A percentile compares a stretch with the other conserved stretches of the same genome.
These are phyloP conservation scores for Apostasia ramifera DNA, from an alignment of 106 monocot species.

Conservation along the genomic window DNA sequence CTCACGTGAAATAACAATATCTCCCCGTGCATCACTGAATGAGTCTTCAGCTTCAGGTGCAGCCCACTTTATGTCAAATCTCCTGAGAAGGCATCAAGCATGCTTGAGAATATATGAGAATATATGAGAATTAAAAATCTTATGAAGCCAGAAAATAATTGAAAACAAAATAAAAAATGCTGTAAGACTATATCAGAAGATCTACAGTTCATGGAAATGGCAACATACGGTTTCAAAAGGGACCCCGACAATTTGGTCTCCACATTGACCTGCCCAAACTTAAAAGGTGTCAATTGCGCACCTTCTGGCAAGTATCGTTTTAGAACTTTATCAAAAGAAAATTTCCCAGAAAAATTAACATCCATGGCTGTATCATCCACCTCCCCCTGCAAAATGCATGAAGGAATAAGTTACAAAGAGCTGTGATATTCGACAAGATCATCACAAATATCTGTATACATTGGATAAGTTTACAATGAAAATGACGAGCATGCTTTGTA, in stretches of 20 bases:
- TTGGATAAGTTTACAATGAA: too few relatives aligned
- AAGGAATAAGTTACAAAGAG: slow-evolving; percentile 4
- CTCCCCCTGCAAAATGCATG: slow-evolving; percentile 55
- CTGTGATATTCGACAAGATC: not conserved
- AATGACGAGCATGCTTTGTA: too few relatives aligned
- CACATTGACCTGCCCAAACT: slow-evolving; percentile 92
- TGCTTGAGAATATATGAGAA: not conserved
- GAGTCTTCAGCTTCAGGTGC: slow-evolving; percentile 97
- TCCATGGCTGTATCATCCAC: slow-evolving; percentile 91
- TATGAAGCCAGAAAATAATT: not conserved
- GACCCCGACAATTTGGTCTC: slow-evolving; percentile 92
- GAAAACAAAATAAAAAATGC: not conserved
- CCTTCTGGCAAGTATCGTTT: slow-evolving; percentile 58
- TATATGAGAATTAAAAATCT: not conserved
- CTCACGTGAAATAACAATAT: slow-evolving; percentile 87
- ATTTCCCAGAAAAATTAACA: slow-evolving; percentile 84
- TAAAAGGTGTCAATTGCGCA: slow-evolving; percentile 54
- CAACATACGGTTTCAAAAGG: slow-evolving; percentile 80
- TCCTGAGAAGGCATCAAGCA: slow-evolving; percentile 33
- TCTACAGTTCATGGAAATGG: not conserved
- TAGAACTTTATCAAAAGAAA: slow-evolving; percentile 73
- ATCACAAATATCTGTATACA: too few relatives aligned
- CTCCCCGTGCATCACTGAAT: slow-evolving; percentile 87
- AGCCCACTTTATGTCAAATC: slow-evolving; percentile 98
- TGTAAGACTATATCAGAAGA: not conserved